Evolutionary conservation across 2,329 filamentous ascomycete genomes (phyloP), one percentile per base, ranked within the genome.

Genomic region (Penicillium vulpinum): DNA sequence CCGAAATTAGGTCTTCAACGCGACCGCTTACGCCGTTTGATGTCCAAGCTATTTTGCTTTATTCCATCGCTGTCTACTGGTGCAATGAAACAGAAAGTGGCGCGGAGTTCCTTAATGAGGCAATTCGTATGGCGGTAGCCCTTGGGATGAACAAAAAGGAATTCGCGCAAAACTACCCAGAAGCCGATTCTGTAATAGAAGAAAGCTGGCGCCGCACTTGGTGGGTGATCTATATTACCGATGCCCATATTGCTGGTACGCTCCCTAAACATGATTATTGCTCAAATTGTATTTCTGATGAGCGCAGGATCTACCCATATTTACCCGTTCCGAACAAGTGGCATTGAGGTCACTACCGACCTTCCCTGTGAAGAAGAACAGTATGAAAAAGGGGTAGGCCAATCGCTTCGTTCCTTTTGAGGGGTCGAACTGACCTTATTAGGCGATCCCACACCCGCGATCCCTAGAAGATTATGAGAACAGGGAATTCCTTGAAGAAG

Each of bases 191-290:
- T 1, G n/a, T 62, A 9, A 26, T 65, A 16, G 58, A 67, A 21
- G 69, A 72, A 51, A 67, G 64, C 70, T 91, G 88, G 69, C 62
- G 70, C 41, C 63, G 70, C 16, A 71, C 69, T 18, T 73, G 69
- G 67, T 72, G 70, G 70, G 60, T 66, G 48, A 44, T 73, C 9
- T 92, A 87, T 69, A 82, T 89, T n/a, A 83, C 89, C 13, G 90
- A 94, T 69, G 89, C 88, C 49, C 88, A 93, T 81, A 83, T 93
- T 61, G 88, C 90, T 4, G 89, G 89, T 10, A 86, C 56, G 10
- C 1, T 10, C 18, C 21, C 21, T 15, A 22, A 6, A n/a, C n/a
- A n/a, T 9, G 7, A 49, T n/a, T 6, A 18, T 28, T 13, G 8
- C 13, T 8, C 5, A 29, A 5, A 6, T 22, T 39, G 10, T 13